Base-by-base conservation (phyloP, 768 basidiomycete genomes). In the Russula griseocarnosa region DNA sequence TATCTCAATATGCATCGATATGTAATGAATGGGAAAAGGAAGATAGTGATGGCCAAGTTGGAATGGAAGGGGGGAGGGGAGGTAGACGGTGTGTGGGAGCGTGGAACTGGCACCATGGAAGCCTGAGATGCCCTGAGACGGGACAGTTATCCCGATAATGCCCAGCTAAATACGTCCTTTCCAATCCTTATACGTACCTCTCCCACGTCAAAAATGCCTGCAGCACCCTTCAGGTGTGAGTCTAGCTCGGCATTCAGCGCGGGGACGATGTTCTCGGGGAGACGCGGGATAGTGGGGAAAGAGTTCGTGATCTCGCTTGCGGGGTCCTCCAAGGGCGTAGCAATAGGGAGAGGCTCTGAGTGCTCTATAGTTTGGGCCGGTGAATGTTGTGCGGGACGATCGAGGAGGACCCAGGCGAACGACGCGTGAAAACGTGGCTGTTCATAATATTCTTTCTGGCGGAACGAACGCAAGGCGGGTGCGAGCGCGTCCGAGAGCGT, bases 401-500 rank as follows among this genome's bases (percentile, higher is more conserved):
- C 78, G 55, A 92, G 81, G 50, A 93, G 78, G 16, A 86, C 85
- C 94, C 95, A 97, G 11, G 86, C 92, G 60, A 97, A 85, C 2
- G 93, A 95, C 14, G 89, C 82, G 71, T 98, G 95, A 70, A 94
- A 97, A 51, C 86, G 83, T 22, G 95, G 93, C 34, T 83, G 76
- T 38, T 77, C 70, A 75, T 98, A 96, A 74, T 92, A 97, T 61
- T 82, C 81, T 67, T 87, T 86, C 68, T 95, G 88, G 58, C 87
- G 86, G 38, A 92, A 76, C 3, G 74, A 71, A 32, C 75, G 76
- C 52, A 96, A 76, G 8, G 79, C 76, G 1, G 88, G 86, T 5
- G 80, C 77, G 46, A 97, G 74, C 26, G 78, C 76, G 55, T 82
- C 76, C 1, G 83, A 77, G 49, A 94, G 74, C 9, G 72, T 69